Base-by-base conservation (phyloP, 116 monocot species). In the Iris pallida region DNA sequence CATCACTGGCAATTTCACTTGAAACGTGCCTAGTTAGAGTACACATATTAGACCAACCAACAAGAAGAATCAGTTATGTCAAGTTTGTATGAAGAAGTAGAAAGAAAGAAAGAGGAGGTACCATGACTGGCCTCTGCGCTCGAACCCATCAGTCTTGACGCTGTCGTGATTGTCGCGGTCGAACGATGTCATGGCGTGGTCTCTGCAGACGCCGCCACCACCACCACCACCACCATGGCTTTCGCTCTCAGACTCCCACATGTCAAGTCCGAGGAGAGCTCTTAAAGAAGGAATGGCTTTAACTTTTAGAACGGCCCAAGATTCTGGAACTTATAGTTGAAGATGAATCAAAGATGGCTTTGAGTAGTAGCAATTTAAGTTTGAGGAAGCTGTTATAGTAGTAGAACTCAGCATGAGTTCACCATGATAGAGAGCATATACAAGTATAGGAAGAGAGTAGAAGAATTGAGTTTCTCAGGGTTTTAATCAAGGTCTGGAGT, bases 181-280 rank as follows among this genome's bases (percentile, higher is more conserved):
- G 5, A 66, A 16, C 4, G 73, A 73, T 65, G 59, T 56, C 41
- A 73, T 64, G 65, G 63, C 80, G 47, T 42, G 71, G 52, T 78
- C 85, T 64, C 78, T 79, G 30, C 30, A 30, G 30, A 30, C 30
- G 30, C 30, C 30, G 30, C 30, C 30, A 3, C 30, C 30, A 3
- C 30, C 30, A 16, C 77, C 57, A 13, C 74, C 68, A 13, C 66
- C 66, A 14, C 57, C 65, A 13, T 53, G 63, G 17, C 59, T 3
- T 45, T 86, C 86, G 20, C 84, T 77, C 76, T 91, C 95, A 0
- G 83, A 80, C 47, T 95, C 91, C 95, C 95, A 95, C 95, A 95
- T 95, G 14, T 9, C 54, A 42, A 16, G 47, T 16, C 10, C 13
- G 49, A 67, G 51, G 42, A 54, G 54, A 42, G 30, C 53, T 4